Percentiles rank a stretch among this genome's conserved stretches.
These are phyloP conservation scores for Scheffersomyces amazonensis DNA, from an alignment of 805 yeast species.

Conservation along the genomic window DNA sequence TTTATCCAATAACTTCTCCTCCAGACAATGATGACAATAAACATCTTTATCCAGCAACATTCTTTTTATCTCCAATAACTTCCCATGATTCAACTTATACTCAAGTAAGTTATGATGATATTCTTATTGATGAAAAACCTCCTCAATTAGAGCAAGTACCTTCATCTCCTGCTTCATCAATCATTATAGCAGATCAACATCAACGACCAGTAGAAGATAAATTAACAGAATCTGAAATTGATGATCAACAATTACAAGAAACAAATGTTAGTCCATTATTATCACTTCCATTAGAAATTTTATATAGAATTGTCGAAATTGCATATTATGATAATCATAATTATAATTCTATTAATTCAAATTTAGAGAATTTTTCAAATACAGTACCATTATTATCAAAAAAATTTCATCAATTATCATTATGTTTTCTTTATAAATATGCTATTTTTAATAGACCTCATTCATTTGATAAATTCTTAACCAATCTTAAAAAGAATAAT, in stretches of 20 bases:
- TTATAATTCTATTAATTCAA: conserved; percentile 49
- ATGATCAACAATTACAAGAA: neutral
- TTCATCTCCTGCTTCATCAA: conserved; percentile 3
- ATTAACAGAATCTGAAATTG: neutral
- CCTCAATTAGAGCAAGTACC: neutral
- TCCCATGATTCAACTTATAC: conserved; percentile 18
- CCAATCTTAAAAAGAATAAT: conserved; percentile 41
- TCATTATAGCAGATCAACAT: neutral
- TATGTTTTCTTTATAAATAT: conserved; percentile 60
- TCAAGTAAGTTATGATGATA: neutral
- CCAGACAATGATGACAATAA: conserved; percentile 7
- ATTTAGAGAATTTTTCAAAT: conserved; percentile 48
- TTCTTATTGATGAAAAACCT: neutral
- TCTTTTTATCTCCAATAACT: conserved; percentile 24
- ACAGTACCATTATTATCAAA: conserved; percentile 55
- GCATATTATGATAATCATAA: conserved; percentile 51
- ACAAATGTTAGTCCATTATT: conserved; percentile 10
- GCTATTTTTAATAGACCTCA: conserved; percentile 78
- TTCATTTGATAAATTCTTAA: conserved; percentile 68
- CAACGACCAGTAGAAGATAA: neutral
- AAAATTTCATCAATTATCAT: conserved; percentile 55
- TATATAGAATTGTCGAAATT: conserved; percentile 52
- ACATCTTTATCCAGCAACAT: conserved; percentile 10
- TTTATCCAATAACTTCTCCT: conserved; percentile 7
- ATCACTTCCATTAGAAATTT: conserved; percentile 55